Evolutionary conservation across 1,284 basidiomycete species (phyloP).

Genomic region (Cryptococcus floricola): DNA sequence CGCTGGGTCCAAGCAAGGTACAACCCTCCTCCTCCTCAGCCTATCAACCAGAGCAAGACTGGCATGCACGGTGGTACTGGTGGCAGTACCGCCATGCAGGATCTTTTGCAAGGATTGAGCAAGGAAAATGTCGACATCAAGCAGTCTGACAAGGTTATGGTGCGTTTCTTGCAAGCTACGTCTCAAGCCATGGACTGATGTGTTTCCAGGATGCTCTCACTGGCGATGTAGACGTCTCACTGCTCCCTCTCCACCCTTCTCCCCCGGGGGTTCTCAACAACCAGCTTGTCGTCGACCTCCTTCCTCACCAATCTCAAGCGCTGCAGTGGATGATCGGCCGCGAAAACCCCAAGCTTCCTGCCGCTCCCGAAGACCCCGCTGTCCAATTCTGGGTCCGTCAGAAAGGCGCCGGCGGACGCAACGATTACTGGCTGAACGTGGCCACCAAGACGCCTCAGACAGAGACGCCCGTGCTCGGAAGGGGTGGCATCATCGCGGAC

Average conservation of each 20-base stretch:
- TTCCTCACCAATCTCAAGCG: slow-evolving; percentile 63
- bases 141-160: slow-evolving; percentile 61
- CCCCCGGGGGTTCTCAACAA: slow-evolving; percentile 66
- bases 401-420: slow-evolving; percentile 50
- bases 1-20: slow-evolving; percentile 69
- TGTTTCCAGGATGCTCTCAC: slow-evolving; percentile 35
- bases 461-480: slow-evolving; percentile 62
- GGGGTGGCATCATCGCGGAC: slow-evolving; percentile 80
- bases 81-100: slow-evolving; percentile 55
- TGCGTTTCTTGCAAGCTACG: slow-evolving; percentile 11
- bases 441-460: slow-evolving; percentile 74
- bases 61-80: slow-evolving; percentile 2
- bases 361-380: slow-evolving; percentile 61
- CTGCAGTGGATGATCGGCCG: slow-evolving; percentile 69
- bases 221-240: slow-evolving; percentile 35
- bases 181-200: background rate
- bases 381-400: slow-evolving; percentile 82
- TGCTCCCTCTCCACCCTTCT: slow-evolving; percentile 48
- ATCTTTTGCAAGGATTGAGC: slow-evolving; percentile 64
- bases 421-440: slow-evolving; percentile 54
- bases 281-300: slow-evolving; percentile 63
- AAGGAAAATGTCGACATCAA: slow-evolving; percentile 66
- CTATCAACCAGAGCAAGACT: background rate
- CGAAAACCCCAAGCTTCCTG: slow-evolving; percentile 69
- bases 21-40: background rate